Conservation (phyloP, 768 basidiomycete genomes). For the Mycena indigotica region DNA sequence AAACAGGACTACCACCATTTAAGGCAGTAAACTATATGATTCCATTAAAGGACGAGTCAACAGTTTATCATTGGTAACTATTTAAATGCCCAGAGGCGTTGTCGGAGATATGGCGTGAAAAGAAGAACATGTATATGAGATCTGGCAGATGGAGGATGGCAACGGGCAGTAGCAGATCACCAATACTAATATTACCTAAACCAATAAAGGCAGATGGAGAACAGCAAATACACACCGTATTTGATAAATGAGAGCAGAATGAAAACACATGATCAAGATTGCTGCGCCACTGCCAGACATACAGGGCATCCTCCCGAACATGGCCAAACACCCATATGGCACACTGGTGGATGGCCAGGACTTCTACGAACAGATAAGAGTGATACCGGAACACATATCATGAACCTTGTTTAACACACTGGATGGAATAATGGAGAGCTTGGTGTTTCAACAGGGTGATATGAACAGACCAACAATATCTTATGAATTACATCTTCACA, state of each 20-base stretch:
- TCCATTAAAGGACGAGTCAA: conserved; percentile 31
- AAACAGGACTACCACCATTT: conserved; percentile 25
- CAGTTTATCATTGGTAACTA: conserved; percentile 31
- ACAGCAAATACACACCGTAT: conserved; percentile 26
- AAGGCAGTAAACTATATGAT: conserved; percentile 37
- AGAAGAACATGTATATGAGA: conserved; percentile 31
- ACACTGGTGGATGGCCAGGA: conserved; percentile 38
- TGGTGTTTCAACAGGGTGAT: conserved; percentile 37
- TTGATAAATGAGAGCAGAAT: conserved; percentile 33
- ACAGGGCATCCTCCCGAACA: conserved; percentile 26
- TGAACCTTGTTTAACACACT: conserved; percentile 33
- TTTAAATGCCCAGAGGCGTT: conserved; percentile 35
- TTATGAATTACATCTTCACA: conserved; percentile 44
- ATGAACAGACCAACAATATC: conserved; percentile 34
- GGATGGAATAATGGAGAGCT: conserved; percentile 38
- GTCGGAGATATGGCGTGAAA: conserved; percentile 27
- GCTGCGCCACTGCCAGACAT: conserved; percentile 20
- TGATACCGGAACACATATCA: conserved; percentile 29
- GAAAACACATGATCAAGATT: conserved; percentile 32
- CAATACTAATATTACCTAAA: conserved; percentile 37
- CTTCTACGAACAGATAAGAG: conserved; percentile 45
- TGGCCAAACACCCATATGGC: conserved; percentile 24
- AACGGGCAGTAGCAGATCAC: conserved; percentile 29
- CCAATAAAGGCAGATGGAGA: conserved; percentile 12
- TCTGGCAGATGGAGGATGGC: conserved; percentile 31